A percentile compares a stretch with the other conserved stretches of the same genome.
phyloP scores from a whole-genome alignment of 805 yeast genomes.

The Monosporozyma siamensis region DNA sequence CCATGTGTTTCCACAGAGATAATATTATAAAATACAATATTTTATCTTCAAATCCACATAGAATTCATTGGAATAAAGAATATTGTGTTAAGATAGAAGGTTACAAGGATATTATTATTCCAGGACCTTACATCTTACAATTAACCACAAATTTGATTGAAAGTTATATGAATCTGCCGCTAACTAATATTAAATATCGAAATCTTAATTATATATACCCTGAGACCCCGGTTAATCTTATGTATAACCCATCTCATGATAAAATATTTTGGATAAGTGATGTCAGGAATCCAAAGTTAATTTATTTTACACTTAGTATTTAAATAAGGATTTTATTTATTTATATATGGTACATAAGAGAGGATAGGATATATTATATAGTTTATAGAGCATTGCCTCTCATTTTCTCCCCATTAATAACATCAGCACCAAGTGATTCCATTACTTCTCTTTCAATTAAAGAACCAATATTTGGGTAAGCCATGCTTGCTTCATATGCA shows the following conservation, averaged over 20 bases:
- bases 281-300: constrained; percentile 1
- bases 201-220: constrained; percentile 38
- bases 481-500: constrained; percentile 86
- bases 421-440: constrained; percentile 64
- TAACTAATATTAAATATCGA: constrained; percentile 34
- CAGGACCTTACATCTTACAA: constrained; percentile 73
- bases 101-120: constrained; percentile 54
- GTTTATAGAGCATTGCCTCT: constrained; percentile 39
- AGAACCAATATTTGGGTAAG: constrained; percentile 59
- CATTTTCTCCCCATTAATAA: constrained; percentile 64
- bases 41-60: constrained; percentile 73
- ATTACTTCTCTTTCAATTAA: constrained; percentile 64
- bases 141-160: constrained; percentile 46
- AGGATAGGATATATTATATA: background rate
- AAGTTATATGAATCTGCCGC: constrained; percentile 9
- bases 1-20: constrained; percentile 32
- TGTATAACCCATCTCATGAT: background rate
- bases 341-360: background rate
- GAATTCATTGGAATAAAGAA: constrained; percentile 60
- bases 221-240: constrained; percentile 18
- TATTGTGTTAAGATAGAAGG: constrained; percentile 50
- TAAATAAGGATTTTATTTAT: background rate
- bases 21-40: constrained; percentile 53
- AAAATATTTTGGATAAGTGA: constrained; percentile 53
- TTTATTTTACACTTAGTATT: constrained; percentile 3